phyloP scores from a whole-genome alignment of 257 asterid genomes.

The Solanum dulcamara region DNA sequence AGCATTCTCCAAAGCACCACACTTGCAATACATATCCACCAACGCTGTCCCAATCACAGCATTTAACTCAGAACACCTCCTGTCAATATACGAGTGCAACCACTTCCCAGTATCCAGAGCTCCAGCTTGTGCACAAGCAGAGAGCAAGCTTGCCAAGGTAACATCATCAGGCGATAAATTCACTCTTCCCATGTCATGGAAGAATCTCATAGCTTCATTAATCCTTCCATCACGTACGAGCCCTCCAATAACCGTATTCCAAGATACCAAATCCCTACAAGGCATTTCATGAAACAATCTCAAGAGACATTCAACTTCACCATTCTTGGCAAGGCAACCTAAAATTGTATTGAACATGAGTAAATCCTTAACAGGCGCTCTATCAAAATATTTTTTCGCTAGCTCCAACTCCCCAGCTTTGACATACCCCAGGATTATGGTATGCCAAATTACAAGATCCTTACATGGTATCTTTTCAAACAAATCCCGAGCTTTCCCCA shows the following conservation, averaged over 20 bases:
- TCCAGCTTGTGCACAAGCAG: constrained; percentile 14
- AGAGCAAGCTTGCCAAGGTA: constrained; percentile 3
- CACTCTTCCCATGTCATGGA: constrained; percentile 1
- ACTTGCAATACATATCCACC: constrained; percentile 11
- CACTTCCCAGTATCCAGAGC: constrained; percentile 7
- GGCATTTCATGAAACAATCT: constrained; percentile 9
- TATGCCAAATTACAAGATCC: constrained; percentile 10
- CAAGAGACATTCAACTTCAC: constrained; percentile 1
- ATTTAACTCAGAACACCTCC: background rate
- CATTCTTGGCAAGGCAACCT: constrained; percentile 6
- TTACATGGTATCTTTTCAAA: constrained; percentile 3
- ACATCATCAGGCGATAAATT: constrained; percentile 8
- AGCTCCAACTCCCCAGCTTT: constrained; percentile 3
- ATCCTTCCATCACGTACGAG: constrained; percentile 6
- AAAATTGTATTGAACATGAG: constrained; percentile 8
- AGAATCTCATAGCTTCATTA: constrained; percentile 9
- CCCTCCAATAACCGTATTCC: constrained; percentile 13
- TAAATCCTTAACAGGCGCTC: constrained; percentile 9
- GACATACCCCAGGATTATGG: constrained; percentile 3
- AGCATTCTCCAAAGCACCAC: constrained; percentile 10
- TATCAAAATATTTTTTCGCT: constrained; percentile 3
- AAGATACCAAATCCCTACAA: constrained; percentile 6
- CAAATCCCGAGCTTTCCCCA: constrained; percentile 3
- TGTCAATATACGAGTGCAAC: constrained; percentile 6
- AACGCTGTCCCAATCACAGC: constrained; percentile 3